Conservation (phyloP, 106 monocot species). For the Dioscorea zingiberensis region DNA sequence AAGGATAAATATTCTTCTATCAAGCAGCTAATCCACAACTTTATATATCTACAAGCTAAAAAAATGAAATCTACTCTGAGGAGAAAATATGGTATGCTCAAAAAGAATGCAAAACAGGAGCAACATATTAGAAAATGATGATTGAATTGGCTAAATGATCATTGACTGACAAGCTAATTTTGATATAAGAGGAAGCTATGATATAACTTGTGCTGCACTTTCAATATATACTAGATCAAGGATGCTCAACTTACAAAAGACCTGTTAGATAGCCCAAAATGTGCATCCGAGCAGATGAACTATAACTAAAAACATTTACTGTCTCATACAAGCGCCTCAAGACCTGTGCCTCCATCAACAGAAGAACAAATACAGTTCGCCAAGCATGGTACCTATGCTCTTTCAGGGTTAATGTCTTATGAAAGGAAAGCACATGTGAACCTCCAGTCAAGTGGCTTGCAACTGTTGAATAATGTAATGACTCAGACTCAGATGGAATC, state of each 20-base stretch:
- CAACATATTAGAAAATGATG: no score
- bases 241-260: slow-evolving; percentile 52
- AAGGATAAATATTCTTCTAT: neutral
- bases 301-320: slow-evolving; percentile 56
- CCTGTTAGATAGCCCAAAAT: slow-evolving; percentile 64
- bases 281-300: slow-evolving; percentile 69
- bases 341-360: slow-evolving; percentile 74
- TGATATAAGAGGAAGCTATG: no score
- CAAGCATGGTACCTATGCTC: slow-evolving; percentile 28
- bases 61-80: no score
- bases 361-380: slow-evolving; percentile 55
- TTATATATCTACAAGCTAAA: no score
- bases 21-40: no score
- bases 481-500: slow-evolving; percentile 23
- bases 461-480: slow-evolving; percentile 23
- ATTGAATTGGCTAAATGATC: no score
- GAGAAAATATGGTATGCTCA: no score
- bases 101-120: no score
- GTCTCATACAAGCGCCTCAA: slow-evolving; percentile 72
- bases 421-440: slow-evolving; percentile 24
- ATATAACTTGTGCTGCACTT: no score
- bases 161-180: no score
- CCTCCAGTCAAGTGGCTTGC: slow-evolving; percentile 44
- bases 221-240: neutral
- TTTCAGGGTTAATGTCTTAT: slow-evolving; percentile 10